Conservation (phyloP, 129 eudicot species). For the Flaveria trinervia region DNA sequence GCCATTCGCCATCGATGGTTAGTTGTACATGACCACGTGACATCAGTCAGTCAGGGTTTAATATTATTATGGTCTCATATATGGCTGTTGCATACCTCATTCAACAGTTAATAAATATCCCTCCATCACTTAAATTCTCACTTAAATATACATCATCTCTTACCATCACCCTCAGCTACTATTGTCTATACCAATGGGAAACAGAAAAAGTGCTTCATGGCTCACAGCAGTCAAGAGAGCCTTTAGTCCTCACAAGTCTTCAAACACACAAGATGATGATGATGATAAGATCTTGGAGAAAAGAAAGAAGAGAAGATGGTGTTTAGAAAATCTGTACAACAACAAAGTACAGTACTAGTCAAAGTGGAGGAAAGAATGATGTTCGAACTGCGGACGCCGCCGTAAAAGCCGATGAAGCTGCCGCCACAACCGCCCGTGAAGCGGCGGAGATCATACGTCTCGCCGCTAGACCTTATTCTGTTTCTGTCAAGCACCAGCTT, state of each 20-base stretch:
- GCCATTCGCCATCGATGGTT: slow-evolving; percentile 17
- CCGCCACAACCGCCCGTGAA: slow-evolving; percentile 58
- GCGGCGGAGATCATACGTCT: slow-evolving; percentile 56
- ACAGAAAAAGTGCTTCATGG: slow-evolving; percentile 67
- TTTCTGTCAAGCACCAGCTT: slow-evolving; percentile 41
- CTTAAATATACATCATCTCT: neutral
- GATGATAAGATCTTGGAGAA: slow-evolving; percentile 48
- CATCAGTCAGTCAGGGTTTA: slow-evolving; percentile 1
- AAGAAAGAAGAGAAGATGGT: slow-evolving; percentile 76
- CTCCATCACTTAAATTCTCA: neutral
- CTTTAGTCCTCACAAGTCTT: slow-evolving; percentile 61
- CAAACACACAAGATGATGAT: slow-evolving; percentile 41
- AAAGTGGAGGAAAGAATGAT: slow-evolving; percentile 8
- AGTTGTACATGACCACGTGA: slow-evolving; percentile 21
- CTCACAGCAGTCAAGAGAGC: slow-evolving; percentile 73
- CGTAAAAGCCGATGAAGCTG: slow-evolving; percentile 59
- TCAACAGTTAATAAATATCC: no score
- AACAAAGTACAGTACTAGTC: slow-evolving; percentile 28
- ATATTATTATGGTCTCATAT: slow-evolving; percentile 16
- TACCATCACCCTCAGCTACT: neutral
- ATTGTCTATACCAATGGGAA: slow-evolving; percentile 45
- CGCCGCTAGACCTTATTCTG: slow-evolving; percentile 44
- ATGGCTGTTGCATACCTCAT: slow-evolving; percentile 8
- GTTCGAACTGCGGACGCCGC: slow-evolving; percentile 51
- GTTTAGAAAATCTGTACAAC: slow-evolving; percentile 49